A percentile compares a stretch with the other conserved stretches of the same genome.
Evolutionary conservation across 2,329 filamentous ascomycete genomes (phyloP).

Genomic region (Fusarium sp.): DNA sequence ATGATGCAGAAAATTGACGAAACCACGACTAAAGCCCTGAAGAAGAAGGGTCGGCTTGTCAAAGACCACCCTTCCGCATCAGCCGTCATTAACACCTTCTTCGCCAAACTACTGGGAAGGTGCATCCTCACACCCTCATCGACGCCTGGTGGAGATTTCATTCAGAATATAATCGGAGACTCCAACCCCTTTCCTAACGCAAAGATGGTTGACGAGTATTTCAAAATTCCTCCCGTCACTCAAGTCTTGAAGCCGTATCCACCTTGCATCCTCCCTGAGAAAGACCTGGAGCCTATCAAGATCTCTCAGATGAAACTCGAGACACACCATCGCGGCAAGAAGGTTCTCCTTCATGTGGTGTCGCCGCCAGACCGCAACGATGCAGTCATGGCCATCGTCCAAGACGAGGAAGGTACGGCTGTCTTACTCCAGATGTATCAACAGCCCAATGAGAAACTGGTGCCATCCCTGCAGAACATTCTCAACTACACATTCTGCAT

Average conservation of each 20-base stretch:
- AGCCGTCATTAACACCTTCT: neutral
- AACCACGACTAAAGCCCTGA: neutral
- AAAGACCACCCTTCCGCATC: neutral
- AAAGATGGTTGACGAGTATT: neutral
- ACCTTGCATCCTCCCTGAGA: neutral
- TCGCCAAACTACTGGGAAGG: neutral
- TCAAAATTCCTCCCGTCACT: neutral
- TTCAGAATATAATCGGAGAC: neutral
- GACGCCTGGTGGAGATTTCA: neutral
- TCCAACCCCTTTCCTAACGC: neutral
- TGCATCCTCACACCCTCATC: neutral
- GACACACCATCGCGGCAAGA: neutral
- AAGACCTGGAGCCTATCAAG: conserved; percentile 7
- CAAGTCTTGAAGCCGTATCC: conserved; percentile 5
- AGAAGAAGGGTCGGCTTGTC: conserved; percentile 17
- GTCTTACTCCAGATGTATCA: conserved; percentile 1
- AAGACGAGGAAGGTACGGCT: conserved; percentile 1
- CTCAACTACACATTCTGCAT: neutral
- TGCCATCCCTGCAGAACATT: neutral
- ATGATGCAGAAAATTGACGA: neutral
- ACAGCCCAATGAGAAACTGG: neutral
- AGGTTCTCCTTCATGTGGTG: neutral
- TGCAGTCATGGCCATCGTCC: neutral
- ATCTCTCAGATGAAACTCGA: neutral
- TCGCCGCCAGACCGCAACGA: neutral